phyloP scores from a whole-genome alignment of 2,329 filamentous ascomycete genomes.

The Metarhizium sp. region DNA sequence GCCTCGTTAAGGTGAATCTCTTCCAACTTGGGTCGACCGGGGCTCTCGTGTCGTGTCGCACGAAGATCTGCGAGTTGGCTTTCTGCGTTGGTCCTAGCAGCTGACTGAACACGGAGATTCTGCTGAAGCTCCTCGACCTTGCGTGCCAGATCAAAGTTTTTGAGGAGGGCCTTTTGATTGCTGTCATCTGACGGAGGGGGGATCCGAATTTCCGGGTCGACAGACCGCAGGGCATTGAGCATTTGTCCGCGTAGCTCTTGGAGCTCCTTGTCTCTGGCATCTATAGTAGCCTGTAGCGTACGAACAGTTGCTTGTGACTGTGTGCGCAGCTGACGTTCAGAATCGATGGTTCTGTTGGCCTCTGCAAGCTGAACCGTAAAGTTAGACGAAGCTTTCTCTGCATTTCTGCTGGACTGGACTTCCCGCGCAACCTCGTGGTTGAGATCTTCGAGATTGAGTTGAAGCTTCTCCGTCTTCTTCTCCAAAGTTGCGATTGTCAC shows the following conservation, averaged over 20 bases:
- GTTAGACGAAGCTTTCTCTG: conserved; percentile 78
- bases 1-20: conserved; percentile 82
- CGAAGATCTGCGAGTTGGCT: conserved; percentile 71
- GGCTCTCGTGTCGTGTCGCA: conserved; percentile 62
- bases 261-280: conserved; percentile 72
- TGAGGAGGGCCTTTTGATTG: conserved; percentile 59
- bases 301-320: conserved; percentile 82
- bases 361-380: conserved; percentile 79
- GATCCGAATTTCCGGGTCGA: conserved; percentile 65
- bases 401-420: conserved; percentile 80
- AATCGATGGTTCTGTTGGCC: conserved; percentile 80
- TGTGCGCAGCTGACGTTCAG: conserved; percentile 73
- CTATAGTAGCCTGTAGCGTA: conserved; percentile 69
- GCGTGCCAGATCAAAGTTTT: conserved; percentile 74
- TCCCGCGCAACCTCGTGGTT: conserved; percentile 87
- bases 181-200: conserved; percentile 48
- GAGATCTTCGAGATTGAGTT: conserved; percentile 79
- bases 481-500: conserved; percentile 74
- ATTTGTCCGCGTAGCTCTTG: conserved; percentile 72
- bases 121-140: conserved; percentile 85
- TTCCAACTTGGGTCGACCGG: conserved; percentile 65
- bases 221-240: conserved; percentile 73
- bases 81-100: conserved; percentile 75
- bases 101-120: conserved; percentile 73
- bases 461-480: conserved; percentile 89